phyloP scores from a whole-genome alignment of 2,329 filamentous ascomycete species.

The Metarhizium guizhouense region DNA sequence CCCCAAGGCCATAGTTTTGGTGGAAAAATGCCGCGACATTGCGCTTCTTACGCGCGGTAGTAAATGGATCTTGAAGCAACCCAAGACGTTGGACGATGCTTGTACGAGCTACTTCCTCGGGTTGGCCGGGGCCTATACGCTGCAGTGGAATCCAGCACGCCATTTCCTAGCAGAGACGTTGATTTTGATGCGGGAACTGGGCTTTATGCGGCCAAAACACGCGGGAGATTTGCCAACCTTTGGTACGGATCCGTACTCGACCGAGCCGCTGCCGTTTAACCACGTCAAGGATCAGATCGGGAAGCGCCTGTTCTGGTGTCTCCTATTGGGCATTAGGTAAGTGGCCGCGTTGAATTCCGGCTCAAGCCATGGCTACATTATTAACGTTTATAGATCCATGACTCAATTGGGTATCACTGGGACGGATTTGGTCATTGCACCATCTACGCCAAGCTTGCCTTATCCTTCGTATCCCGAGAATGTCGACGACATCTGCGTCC shows the following conservation, averaged over 20 bases:
- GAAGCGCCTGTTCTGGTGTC: conserved; percentile 76
- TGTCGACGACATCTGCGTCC: conserved; percentile 77
- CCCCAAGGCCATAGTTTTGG: conserved; percentile 58
- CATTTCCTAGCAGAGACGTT: conserved; percentile 67
- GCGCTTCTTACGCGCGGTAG: conserved; percentile 58
- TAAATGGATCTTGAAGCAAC: conserved; percentile 36
- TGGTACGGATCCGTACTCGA: conserved; percentile 28
- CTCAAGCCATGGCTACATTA: not conserved
- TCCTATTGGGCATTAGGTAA: conserved; percentile 64
- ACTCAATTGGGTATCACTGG: conserved; percentile 67
- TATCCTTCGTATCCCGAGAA: conserved; percentile 75
- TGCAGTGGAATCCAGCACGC: conserved; percentile 57
- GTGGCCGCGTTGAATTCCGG: not conserved
- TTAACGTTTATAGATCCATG: conserved; percentile 47
- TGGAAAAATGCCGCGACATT: conserved; percentile 62
- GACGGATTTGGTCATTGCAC: conserved; percentile 65
- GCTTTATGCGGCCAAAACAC: conserved; percentile 49
- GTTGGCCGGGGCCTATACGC: conserved; percentile 56
- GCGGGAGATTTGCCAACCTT: conserved; percentile 28
- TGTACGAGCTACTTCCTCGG: conserved; percentile 71
- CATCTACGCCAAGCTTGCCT: conserved; percentile 63
- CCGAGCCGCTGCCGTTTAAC: conserved; percentile 45
- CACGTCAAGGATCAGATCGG: conserved; percentile 65
- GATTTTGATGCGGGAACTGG: conserved; percentile 58
- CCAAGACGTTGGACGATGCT: conserved; percentile 43